Percentiles rank a stretch among this genome's conserved stretches.
Conservation (phyloP, 805 yeast species). For the Candida glaebosa region DNA sequence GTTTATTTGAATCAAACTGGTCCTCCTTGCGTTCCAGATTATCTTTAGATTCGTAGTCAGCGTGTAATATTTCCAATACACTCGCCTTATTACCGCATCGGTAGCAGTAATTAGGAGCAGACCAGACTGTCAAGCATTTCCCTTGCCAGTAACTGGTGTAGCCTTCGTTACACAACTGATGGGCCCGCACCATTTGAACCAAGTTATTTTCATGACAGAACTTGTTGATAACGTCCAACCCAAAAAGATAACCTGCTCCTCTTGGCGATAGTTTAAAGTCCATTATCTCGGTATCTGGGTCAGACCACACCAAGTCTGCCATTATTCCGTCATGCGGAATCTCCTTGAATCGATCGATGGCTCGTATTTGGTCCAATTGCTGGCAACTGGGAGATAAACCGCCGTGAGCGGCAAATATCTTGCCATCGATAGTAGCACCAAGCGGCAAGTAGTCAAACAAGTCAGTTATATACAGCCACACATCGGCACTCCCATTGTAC, state of each 20-base stretch:
- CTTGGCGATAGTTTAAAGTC: constrained; percentile 90
- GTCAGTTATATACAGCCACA: constrained; percentile 90
- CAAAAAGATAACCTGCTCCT: constrained; percentile 98
- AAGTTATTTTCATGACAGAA: constrained; percentile 75
- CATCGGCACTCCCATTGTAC: constrained; percentile 67
- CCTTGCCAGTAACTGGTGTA: constrained; percentile 90
- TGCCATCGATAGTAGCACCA: constrained; percentile 85
- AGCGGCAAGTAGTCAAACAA: constrained; percentile 87
- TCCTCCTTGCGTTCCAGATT: constrained; percentile 3
- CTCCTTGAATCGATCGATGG: constrained; percentile 88
- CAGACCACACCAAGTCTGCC: constrained; percentile 99
- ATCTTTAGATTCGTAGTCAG: constrained; percentile 37
- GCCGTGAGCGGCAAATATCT: constrained; percentile 93
- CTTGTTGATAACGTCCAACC: constrained; percentile 83
- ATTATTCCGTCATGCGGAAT: constrained; percentile 99
- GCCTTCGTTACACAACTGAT: constrained; percentile 95
- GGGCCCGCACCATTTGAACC: constrained; percentile 86
- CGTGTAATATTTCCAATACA: constrained; percentile 74
- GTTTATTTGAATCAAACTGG: constrained; percentile 6
- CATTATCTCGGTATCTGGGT: constrained; percentile 79
- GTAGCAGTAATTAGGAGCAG: constrained; percentile 97
- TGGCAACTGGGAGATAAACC: constrained; percentile 95
- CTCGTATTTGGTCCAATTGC: constrained; percentile 84
- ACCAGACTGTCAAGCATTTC: constrained; percentile 93
- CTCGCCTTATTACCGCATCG: constrained; percentile 96